Conservation (phyloP, 768 basidiomycete genomes). For the Lactifluus hygrophoroides region DNA sequence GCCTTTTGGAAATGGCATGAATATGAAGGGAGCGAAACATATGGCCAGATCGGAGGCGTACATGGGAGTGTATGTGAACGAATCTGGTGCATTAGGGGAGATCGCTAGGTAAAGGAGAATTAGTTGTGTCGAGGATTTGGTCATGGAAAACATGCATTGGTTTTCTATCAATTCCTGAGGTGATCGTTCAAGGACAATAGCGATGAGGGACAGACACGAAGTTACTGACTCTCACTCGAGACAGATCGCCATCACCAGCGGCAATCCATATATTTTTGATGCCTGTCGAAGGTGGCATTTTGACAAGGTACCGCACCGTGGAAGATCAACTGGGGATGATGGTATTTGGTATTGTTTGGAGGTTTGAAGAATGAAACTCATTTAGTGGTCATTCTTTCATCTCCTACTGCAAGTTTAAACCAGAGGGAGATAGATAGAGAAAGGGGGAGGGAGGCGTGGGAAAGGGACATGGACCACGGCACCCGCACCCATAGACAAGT, state of each 20-base stretch:
- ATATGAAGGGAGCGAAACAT: not conserved
- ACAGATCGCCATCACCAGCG: slow-evolving; percentile 81
- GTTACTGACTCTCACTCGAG: slow-evolving; percentile 52
- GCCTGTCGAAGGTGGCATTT: slow-evolving; percentile 28
- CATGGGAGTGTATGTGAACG: slow-evolving; percentile 78
- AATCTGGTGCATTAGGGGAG: slow-evolving; percentile 65
- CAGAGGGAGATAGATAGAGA: not conserved
- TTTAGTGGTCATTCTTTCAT: too few relatives aligned
- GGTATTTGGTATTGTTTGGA: slow-evolving; percentile 7
- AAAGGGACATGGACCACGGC: not conserved
- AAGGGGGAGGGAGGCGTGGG: not conserved
- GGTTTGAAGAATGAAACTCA: not conserved
- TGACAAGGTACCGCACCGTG: too few relatives aligned
- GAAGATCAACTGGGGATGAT: too few relatives aligned
- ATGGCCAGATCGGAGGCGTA: slow-evolving; percentile 26
- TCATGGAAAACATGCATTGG: slow-evolving; percentile 48
- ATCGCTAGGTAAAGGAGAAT: slow-evolving; percentile 27
- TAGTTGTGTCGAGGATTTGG: slow-evolving; percentile 17
- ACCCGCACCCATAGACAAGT: not conserved
- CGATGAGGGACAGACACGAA: not conserved
- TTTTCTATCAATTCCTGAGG: slow-evolving; percentile 27
- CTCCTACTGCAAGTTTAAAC: too few relatives aligned
- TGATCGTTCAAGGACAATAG: not conserved
- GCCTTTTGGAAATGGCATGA: slow-evolving; percentile 39
- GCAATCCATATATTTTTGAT: slow-evolving; percentile 86